These are phyloP conservation scores for Rutstroemia sp. DNA, from an alignment of 2,329 filamentous ascomycete genomes.

Conservation along the genomic window DNA sequence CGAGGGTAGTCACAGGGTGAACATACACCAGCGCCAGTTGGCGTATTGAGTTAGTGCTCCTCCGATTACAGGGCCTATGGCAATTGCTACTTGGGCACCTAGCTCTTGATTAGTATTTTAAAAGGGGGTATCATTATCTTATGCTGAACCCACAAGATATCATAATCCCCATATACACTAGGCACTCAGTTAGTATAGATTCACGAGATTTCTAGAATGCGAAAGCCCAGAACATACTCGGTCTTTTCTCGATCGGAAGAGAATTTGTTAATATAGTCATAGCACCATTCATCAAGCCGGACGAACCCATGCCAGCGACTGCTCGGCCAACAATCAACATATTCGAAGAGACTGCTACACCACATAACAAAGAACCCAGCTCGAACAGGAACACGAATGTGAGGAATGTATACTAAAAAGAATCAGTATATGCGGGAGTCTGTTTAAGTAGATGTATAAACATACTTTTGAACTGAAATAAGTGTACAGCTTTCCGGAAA, in stretches of 20 bases:
- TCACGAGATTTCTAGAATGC: no score
- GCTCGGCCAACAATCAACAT: slow-evolving; percentile 49
- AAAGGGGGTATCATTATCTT: neutral
- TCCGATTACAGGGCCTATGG: slow-evolving; percentile 9
- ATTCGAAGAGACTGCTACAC: slow-evolving; percentile 36
- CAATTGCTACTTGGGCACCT: neutral
- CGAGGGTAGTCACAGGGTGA: neutral
- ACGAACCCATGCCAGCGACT: slow-evolving; percentile 43
- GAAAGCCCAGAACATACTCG: neutral
- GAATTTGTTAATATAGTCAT: slow-evolving; percentile 35
- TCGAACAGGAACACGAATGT: slow-evolving; percentile 42
- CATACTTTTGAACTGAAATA: neutral
- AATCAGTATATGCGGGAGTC: neutral
- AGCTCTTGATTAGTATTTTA: neutral
- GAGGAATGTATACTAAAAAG: slow-evolving; percentile 8
- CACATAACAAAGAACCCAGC: slow-evolving; percentile 47
- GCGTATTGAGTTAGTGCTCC: slow-evolving; percentile 12
- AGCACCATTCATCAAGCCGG: slow-evolving; percentile 44
- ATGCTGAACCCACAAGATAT: neutral
- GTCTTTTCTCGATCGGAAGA: neutral
- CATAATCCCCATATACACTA: neutral
- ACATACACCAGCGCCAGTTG: slow-evolving; percentile 8
- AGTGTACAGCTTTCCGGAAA: slow-evolving; percentile 5
- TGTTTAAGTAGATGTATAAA: no score
- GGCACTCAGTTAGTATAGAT: neutral